Base-by-base conservation (phyloP, 495 filamentous ascomycete genomes). In the Pyrenula massariospora region DNA sequence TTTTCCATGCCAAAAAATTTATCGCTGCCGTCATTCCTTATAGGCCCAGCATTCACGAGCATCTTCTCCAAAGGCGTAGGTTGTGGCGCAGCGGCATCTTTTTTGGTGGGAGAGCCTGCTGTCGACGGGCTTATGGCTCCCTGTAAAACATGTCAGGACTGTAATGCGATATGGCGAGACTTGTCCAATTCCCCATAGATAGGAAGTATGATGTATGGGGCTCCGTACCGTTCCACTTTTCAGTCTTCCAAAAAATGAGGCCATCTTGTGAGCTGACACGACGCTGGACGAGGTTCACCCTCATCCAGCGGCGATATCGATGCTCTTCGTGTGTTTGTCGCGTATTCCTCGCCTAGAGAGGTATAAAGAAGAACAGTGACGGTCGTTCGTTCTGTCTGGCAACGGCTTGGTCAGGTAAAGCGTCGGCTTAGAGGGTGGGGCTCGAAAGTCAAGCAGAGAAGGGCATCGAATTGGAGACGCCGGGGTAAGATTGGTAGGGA, bases 1-100 rank as follows among this genome's bases (percentile, higher is more conserved):
- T 98, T 98, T 71, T 97, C 93, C 76, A 97, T 84, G 2, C 94
- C 93, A 75, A 92, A 97, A 72, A 95, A 97, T 76, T 96, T 96
- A 71, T 98, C 93, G 68, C 87, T 96, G 21, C 94, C 93, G 75
- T 98, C 91, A 42, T 73, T 73, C 58, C 90, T 81, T 57, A 92
- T 71, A 0, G 90, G 77, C 12, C 90, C 89, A 53, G 89, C 81
- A 67, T 91, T 87, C 59, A 80, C 77, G 25, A 96, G 70, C 68
- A 89, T 80, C 74, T 86, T 93, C 72, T 95, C 88, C 20, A 96
- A 68, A 12, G 91, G 87, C 2, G 87, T 92, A 55, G 84, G 70
- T 66, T 85, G 84, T 12, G 74, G 78, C 48, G 75, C 66, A 59
- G 84, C 77, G 56, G 82, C 79, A 55, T 91, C 87, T 68, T 90